Evolutionary conservation across 768 basidiomycete species (phyloP).

Genomic region (Podaxis pistillaris): DNA sequence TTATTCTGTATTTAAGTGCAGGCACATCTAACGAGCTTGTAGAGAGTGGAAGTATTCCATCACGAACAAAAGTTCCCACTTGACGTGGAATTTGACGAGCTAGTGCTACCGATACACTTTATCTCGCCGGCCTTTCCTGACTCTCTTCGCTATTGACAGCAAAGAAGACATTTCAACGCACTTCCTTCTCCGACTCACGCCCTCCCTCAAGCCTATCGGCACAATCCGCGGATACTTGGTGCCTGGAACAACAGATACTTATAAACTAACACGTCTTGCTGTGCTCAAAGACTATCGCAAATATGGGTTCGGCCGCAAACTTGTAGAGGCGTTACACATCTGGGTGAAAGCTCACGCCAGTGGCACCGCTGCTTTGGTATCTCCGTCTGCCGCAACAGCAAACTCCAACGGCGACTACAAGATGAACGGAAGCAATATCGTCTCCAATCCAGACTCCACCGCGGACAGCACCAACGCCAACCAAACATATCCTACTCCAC

Average conservation of each 20-base stretch:
- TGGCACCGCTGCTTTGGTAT: constrained; percentile 12
- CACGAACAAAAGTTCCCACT: constrained; percentile 70
- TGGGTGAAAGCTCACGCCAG: constrained; percentile 51
- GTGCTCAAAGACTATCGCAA: constrained; percentile 66
- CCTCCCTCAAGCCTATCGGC: constrained; percentile 62
- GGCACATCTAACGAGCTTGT: neutral
- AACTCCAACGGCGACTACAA: constrained; percentile 15
- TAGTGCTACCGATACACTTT: constrained; percentile 22
- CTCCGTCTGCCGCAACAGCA: constrained; percentile 14
- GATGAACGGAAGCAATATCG: constrained; percentile 23
- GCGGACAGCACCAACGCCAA: neutral
- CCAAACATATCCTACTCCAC: neutral
- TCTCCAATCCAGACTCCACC: neutral
- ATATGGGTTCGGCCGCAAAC: constrained; percentile 60
- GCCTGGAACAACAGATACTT: constrained; percentile 39
- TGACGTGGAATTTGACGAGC: constrained; percentile 78
- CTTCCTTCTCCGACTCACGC: constrained; percentile 66
- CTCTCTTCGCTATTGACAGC: constrained; percentile 32
- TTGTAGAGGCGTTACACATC: constrained; percentile 61
- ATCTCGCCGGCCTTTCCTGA: constrained; percentile 11
- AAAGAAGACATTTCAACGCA: constrained; percentile 65
- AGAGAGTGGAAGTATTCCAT: constrained; percentile 58
- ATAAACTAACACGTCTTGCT: constrained; percentile 74
- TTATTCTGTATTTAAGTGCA: neutral
- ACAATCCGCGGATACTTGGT: constrained; percentile 57